phyloP scores from a whole-genome alignment of 192 early-diverging fungal species.

The Coemansia sp. region DNA sequence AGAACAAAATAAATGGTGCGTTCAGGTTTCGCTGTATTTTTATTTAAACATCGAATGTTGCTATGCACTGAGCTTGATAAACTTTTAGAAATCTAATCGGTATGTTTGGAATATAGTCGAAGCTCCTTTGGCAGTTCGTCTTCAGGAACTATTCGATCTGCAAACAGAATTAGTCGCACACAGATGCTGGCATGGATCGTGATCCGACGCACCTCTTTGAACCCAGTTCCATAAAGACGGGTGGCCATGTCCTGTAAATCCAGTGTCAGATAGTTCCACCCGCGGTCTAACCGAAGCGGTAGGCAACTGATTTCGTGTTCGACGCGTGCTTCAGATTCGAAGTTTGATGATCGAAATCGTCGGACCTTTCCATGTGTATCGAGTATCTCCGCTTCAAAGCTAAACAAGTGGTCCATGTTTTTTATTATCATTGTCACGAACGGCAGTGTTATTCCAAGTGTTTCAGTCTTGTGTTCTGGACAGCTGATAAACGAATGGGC shows the following conservation, averaged over 20 bases:
- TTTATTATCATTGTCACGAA: conserved; percentile 86
- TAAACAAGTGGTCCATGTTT: conserved; percentile 86
- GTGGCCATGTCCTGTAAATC: conserved; percentile 84
- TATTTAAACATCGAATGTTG: not conserved
- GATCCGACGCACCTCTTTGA: conserved; percentile 82
- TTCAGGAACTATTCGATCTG: conserved; percentile 86
- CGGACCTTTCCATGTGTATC: conserved; percentile 83
- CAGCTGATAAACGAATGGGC: conserved; percentile 87
- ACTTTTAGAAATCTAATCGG: not conserved
- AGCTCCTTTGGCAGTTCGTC: conserved; percentile 92
- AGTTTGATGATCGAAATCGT: conserved; percentile 86
- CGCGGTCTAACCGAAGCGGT: conserved; percentile 90
- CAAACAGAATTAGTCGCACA: conserved; percentile 86
- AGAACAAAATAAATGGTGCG: not conserved
- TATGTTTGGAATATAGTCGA: conserved; percentile 59
- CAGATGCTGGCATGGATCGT: conserved; percentile 91
- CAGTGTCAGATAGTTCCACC: conserved; percentile 95
- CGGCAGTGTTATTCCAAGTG: conserved; percentile 89
- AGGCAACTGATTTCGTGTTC: conserved; percentile 75
- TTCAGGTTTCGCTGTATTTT: not conserved
- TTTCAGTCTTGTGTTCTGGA: conserved; percentile 68
- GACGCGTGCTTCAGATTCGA: conserved; percentile 30
- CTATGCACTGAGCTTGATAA: not conserved
- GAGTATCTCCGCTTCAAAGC: conserved; percentile 86
- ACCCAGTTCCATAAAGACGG: conserved; percentile 85